Evolutionary conservation across 805 yeast species (phyloP), one percentile per base, ranked within the genome.

Genomic region (Wickerhamomyces mucosus): DNA sequence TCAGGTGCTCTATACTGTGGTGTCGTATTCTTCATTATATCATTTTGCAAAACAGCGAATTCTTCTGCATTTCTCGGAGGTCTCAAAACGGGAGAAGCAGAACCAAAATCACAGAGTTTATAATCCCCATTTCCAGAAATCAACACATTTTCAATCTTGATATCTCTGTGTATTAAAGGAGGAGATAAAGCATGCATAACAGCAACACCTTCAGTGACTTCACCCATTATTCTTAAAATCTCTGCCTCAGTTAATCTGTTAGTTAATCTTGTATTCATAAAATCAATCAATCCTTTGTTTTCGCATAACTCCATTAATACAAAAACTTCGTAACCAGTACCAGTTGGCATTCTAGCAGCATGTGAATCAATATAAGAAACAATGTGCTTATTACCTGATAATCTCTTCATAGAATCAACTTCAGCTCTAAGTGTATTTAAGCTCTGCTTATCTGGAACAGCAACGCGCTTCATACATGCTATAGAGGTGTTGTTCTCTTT

Each of bases 331-430:
- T 81, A 82, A 11, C 81, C 83, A 14, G 51, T 52, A 3, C 62
- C 52, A n/a, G 47, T 36, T 16, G 58, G 36, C 55, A 79, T 59
- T 44, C 94, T 67, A 10, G 94, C 75, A 6, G 98, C 98, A 59
- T 92, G 96, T 3, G 96, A 84, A 55, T 92, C 98, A 32, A 86
- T 82, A 54, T 92, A 92, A 3, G 84, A 76, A 2, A 92, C 98
- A 39, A 92, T 75, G 50, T 78, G 77, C 28, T 70, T 69, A 13
- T 15, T 14, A 7, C 94, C 95, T 39, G 77, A 64, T 21, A 92
- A 63, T 18, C 95, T 65, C 56, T 84, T 82, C 97, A 92, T 89
- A 10, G 96, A 94, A 51, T 92, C 97, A 12, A 92, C 98, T 55
- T 92, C 99, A 24, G 94, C 95, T 39, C 97, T 64, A 31, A 92